These are phyloP conservation scores for Calonectria naviculata DNA, from an alignment of 2,329 filamentous ascomycete species.

Conservation along the genomic window DNA sequence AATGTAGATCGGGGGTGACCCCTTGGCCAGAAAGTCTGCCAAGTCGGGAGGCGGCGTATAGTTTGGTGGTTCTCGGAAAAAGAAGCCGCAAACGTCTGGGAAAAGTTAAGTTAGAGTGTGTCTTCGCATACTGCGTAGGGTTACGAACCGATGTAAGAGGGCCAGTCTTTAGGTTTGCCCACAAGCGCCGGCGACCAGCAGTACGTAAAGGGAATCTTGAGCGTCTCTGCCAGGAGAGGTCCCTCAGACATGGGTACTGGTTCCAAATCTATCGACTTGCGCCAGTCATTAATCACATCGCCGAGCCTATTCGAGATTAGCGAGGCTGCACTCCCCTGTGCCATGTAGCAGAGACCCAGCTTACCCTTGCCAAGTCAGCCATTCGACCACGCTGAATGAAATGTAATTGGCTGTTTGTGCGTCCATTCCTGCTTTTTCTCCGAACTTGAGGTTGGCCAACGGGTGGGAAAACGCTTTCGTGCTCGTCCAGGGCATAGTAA, in stretches of 20 bases:
- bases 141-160: constrained; percentile 63
- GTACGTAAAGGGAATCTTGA: constrained; percentile 80
- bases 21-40: constrained; percentile 64
- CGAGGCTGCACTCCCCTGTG: neutral
- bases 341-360: neutral
- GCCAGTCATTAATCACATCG: constrained; percentile 34
- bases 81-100: constrained; percentile 69
- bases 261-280: constrained; percentile 24
- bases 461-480: constrained; percentile 80
- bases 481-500: constrained; percentile 79
- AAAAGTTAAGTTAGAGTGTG: neutral
- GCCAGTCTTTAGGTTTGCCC: constrained; percentile 75
- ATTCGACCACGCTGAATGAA: constrained; percentile 78
- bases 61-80: constrained; percentile 66
- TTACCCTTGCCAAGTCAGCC: constrained; percentile 80
- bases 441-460: constrained; percentile 72
- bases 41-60: constrained; percentile 67
- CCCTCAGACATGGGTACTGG: constrained; percentile 66
- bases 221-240: constrained; percentile 73
- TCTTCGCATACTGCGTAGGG: too few relatives aligned
- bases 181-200: constrained; percentile 80
- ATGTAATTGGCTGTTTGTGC: constrained; percentile 74
- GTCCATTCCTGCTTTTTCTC: constrained; percentile 55
- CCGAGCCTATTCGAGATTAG: constrained; percentile 25
- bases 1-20: constrained; percentile 74